Evolutionary conservation across 1,139 yeast genomes (phyloP).

Genomic region (Yamadazyma spencermartinsiae): DNA sequence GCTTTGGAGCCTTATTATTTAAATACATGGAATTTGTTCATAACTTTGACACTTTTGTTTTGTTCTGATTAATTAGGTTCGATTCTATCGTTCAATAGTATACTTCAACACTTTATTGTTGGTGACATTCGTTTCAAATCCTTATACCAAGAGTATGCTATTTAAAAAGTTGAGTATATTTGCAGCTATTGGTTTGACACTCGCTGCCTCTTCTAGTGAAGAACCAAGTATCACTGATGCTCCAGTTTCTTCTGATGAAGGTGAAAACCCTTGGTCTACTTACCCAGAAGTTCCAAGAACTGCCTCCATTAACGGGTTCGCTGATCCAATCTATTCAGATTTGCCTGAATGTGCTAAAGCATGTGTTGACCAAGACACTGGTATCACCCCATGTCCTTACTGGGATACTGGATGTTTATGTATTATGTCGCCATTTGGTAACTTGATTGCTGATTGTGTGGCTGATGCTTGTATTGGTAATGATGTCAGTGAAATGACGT

Average conservation of each 20-base stretch:
- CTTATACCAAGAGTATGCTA: background rate
- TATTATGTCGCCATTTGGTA: conserved; percentile 32
- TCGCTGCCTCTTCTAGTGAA: conserved; percentile 2
- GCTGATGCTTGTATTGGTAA: conserved; percentile 27
- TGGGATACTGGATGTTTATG: conserved; percentile 44
- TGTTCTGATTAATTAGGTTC: background rate
- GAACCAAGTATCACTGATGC: background rate
- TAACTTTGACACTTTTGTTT: too few relatives aligned
- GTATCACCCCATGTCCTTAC: conserved; percentile 38
- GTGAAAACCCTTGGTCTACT: conserved; percentile 25
- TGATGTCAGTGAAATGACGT: conserved; percentile 22
- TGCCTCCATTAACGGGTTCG: conserved; percentile 43
- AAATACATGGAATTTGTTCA: too few relatives aligned
- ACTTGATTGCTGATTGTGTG: conserved; percentile 30
- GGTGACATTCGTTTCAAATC: conserved; percentile 1
- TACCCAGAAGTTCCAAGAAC: conserved; percentile 43
- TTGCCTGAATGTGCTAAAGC: conserved; percentile 31
- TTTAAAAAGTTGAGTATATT: conserved; percentile 1
- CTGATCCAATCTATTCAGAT: conserved; percentile 33
- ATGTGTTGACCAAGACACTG: conserved; percentile 25
- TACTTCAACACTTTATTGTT: background rate
- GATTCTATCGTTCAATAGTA: background rate
- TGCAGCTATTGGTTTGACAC: background rate
- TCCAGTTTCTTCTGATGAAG: conserved; percentile 7
- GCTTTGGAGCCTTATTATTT: too few relatives aligned